Evolutionary conservation across 2,329 filamentous ascomycete species (phyloP), one percentile per base, ranked within the genome.

Genomic region (Nothophoma quercina): DNA sequence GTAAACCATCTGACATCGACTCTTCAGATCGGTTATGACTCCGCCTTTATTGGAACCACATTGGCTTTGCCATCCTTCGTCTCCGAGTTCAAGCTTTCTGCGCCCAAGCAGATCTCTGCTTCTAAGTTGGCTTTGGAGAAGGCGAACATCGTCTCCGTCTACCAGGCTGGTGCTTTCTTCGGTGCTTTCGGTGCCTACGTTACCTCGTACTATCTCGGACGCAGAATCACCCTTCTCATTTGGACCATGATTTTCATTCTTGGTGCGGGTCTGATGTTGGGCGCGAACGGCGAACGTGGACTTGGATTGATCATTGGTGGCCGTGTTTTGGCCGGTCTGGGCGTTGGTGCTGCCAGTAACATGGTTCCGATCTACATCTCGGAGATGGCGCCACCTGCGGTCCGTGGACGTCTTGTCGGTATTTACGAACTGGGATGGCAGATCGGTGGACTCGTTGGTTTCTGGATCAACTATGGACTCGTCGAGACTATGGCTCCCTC

Each of bases 151-250:
- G 89, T 92, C 47, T 91, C 87, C 29, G 84, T 88, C 49, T 93
- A 91, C 76, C 90, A 93, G 74, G 90, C 89, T 10, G 89, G 89
- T 51, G 89, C 89, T 54, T 92, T 93, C 78, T 92, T 93, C 63
- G 90, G 90, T 45, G 84, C 86, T 15, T 66, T 68, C 23, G 64
- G 64, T n/a, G 65, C 65, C 8, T 92, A 89, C 62, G 79, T 78
- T 7, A 81, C 84, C 30, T 85, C 83, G 25, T 86, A 88, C 77
- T 89, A 82, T 68, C 77, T 87, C 56, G 89, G 89, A 22, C 83
- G 89, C 16, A 84, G 84, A 63, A 82, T 80, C 66, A 87, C 85
- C 19, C 78, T 93, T 4, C 76, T 85, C 58, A 60, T 85, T 47
- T 88, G 86, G 67, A 75, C 81, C 1, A 39, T 81, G 26, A 58